These are phyloP conservation scores for Rhododendron molle DNA, from an alignment of 148 eudicot species.

Conservation along the genomic window DNA sequence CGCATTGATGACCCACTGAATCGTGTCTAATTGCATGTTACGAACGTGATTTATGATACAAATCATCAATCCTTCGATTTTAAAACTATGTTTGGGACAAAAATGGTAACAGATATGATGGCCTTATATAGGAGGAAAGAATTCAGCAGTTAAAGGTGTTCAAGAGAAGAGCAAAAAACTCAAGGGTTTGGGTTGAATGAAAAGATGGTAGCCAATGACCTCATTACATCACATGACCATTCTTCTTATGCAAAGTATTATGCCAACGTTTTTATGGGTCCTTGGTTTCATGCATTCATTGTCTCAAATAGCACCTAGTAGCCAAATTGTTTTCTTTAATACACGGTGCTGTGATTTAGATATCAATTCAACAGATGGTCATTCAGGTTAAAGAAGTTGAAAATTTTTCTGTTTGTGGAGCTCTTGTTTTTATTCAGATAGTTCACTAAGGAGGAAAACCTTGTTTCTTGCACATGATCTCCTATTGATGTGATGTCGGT, in stretches of 20 bases:
- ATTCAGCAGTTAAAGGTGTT: not conserved
- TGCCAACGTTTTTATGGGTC: not conserved
- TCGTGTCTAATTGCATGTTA: too few species aligned
- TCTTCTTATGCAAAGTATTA: not conserved
- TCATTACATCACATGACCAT: not conserved
- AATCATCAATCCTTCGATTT: too few species aligned
- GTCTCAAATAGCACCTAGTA: not conserved
- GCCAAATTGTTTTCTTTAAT: not conserved
- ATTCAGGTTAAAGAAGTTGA: not conserved
- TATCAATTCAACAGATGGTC: not conserved
- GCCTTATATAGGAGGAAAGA: not conserved
- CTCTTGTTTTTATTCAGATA: not conserved
- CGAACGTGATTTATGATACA: too few species aligned
- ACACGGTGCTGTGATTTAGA: not conserved
- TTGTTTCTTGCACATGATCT: not conserved
- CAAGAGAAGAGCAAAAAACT: not conserved
- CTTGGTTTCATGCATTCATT: not conserved
- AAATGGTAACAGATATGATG: too few species aligned
- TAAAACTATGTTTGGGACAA: too few species aligned
- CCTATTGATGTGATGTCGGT: not conserved
- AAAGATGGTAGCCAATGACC: not conserved
- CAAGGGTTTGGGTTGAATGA: not conserved
- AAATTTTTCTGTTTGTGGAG: not conserved
- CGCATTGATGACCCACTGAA: too few species aligned
- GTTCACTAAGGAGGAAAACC: not conserved